Evolutionary conservation across 805 yeast genomes (phyloP), one percentile per base, ranked within the genome.

Genomic region (Saturnispora mendoncae): DNA sequence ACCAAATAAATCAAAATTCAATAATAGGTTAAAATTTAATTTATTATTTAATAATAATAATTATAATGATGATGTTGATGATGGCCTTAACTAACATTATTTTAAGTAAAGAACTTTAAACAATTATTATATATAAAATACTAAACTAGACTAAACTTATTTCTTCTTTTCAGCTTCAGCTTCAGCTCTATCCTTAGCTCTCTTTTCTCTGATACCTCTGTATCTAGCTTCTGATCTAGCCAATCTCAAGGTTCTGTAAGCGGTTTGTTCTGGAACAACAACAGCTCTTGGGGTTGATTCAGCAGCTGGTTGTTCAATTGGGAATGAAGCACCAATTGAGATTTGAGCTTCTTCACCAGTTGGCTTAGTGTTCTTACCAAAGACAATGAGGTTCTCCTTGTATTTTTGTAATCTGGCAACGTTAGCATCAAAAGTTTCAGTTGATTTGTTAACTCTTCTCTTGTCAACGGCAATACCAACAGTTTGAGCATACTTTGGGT

Each of bases 141-240:
- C 24, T 26, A 27, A 18, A 18, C 19, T n/a, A 28, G 33, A 23
- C 29, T 30, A 46, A 34, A 46, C 61, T 80, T 84, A 86, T 81
- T 86, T 86, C 88, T 88, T 88, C 90, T 88, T 88, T 65, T 87
- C 96, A 74, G 94, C 95, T 77, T 88, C 98, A 69, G 97, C 97
- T 76, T 86, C 97, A 69, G 96, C 97, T 77, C 78, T 78, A 58
- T 88, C 97, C 67, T 69, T 79, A 64, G 95, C 95, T 76, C 96
- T 84, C 94, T 90, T 92, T 68, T 80, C 97, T 75, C 94, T 87
- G 74, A 78, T 75, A 78, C 99, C 99, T 69, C 70, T 76, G 83
- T 76, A 83, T 72, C 77, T 86, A 80, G 90, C 86, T 62, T 84
- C 84, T 58, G 94, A 80, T 78, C 92, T 84, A 55, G 97, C 97